Evolutionary conservation across 352 stramenopile species (phyloP), one percentile per base, ranked within the genome.

Genomic region (Phytophthora tubulina): DNA sequence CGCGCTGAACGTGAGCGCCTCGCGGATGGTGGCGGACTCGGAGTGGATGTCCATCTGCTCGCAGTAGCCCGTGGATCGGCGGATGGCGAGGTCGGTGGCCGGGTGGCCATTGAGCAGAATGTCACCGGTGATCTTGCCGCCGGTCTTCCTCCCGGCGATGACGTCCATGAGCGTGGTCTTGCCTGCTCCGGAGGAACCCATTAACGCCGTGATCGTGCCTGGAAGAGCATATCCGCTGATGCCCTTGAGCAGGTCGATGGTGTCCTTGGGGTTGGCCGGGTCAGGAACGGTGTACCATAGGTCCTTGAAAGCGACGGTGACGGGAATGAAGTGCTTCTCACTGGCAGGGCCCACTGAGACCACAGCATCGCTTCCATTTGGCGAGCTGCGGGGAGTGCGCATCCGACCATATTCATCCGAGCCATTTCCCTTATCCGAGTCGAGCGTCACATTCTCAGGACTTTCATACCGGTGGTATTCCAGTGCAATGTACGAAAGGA

Each of bases 41-140:
- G 83, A 88, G 35, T 97, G 83, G 41, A 89, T 87, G 66, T 98
- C 93, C 67, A 96, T 93, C 67, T 97, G 92, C 59, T 86, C 76
- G 41, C 79, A 85, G 54, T 87, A 87, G 13, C 79, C 79, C 17
- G 80, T 90, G 17, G 67, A 79, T 5, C 81, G 79, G 10, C 76
- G 77, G 38, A 85, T 87, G 21, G 75, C 76, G 4, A 89, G 50
- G 44, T 86, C 73, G 3, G 76, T 85, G 1, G 78, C 91, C 0
- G 74, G 63, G 64, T 95, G 76, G 41, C 80, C 41, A 46, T 67
- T 58, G 31, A 72, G 54, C 49, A 67, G 55, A 27, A 72, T 67
- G 7, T 67, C 30, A 3, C 64, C 55, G 8, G 9, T 27, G 39
- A 67, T 67, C 27, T 54, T 66, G 31, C 64, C 64, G n/a, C 55